Evolutionary conservation across 1,139 yeast genomes (phyloP).

Genomic region (Wickerhamomyces sp.): DNA sequence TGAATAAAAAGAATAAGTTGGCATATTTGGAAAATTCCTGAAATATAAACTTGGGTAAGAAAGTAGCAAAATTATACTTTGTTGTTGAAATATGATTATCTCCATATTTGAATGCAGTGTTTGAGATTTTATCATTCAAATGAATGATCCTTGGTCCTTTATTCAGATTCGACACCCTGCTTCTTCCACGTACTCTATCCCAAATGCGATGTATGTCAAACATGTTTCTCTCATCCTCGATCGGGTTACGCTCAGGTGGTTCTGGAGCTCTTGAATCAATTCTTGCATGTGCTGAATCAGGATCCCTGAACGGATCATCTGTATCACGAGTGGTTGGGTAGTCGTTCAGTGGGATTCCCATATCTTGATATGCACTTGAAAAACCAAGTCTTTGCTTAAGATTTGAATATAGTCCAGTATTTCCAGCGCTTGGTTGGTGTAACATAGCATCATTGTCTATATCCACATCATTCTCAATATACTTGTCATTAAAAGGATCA

Average conservation of each 20-base stretch:
- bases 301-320: constrained; percentile 24
- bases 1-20: constrained; percentile 86
- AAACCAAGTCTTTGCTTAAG: constrained; percentile 20
- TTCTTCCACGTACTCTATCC: constrained; percentile 37
- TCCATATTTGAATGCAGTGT: constrained; percentile 52
- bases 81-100: constrained; percentile 94
- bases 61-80: constrained; percentile 92
- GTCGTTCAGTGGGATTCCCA: constrained; percentile 28
- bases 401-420: constrained; percentile 14
- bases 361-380: constrained; percentile 24
- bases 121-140: constrained; percentile 56
- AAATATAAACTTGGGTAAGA: constrained; percentile 87
- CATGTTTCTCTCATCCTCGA: constrained; percentile 27
- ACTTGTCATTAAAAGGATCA: constrained; percentile 29
- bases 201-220: constrained; percentile 59
- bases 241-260: constrained; percentile 7
- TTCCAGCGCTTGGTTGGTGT: constrained; percentile 1
- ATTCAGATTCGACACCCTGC: constrained; percentile 26
- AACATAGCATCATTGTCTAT: constrained; percentile 7
- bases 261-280: constrained; percentile 13
- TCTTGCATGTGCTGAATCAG: constrained; percentile 8
- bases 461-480: constrained; percentile 25
- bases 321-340: constrained; percentile 22
- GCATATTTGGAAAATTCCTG: constrained; percentile 98
- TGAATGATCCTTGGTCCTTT: constrained; percentile 65